Evolutionary conservation across 1,284 basidiomycete species (phyloP), one percentile per base, ranked within the genome.

Genomic region (Trametes polyzona): DNA sequence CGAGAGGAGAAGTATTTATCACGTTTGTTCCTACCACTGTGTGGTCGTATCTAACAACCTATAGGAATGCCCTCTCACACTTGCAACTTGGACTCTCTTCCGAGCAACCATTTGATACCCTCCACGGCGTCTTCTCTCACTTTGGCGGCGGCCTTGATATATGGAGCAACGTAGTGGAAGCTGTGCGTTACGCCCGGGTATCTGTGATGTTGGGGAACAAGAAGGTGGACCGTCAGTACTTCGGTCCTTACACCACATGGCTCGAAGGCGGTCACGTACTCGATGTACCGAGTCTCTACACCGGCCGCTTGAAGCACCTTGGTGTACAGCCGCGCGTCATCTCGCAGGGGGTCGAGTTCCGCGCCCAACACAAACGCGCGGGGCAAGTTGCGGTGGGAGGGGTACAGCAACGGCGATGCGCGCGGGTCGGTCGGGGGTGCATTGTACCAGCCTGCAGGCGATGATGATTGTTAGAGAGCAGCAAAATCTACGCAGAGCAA

Each of bases 321-420:
- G 29, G 63, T 65, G 47, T 68, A 67, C 1, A 68, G 39, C 12
- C 64, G 23, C 4, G 61, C 66, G 30, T 69, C 67, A 44, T 71
- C 68, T 17, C 67, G 59, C 12, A 65, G 37, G 17, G 63, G 59
- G 36, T 69, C 67, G 21, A 54, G 40, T 7, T 58, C 67, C 21
- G 40, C 42, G 9, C 64, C 49, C 42, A 69, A 68, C 3, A 69
- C 30, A 59, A 57, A 67, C 12, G 63, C 50, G 2, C 64, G 63
- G 4, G 68, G 58, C 4, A 69, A 59, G 19, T 55, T 64, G 4
- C 19, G 43, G 37, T 62, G 61, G 0, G 58, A 58, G 9, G 53
- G 33, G 19, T 59, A 54, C 19, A 68, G 58, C 1, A 68, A 49
- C 12, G 64, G 57, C 4, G 60, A 58, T 26, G 61, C 43, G 16